Base-by-base conservation (phyloP, 345 rosid species). In the Kandelia obovata region DNA sequence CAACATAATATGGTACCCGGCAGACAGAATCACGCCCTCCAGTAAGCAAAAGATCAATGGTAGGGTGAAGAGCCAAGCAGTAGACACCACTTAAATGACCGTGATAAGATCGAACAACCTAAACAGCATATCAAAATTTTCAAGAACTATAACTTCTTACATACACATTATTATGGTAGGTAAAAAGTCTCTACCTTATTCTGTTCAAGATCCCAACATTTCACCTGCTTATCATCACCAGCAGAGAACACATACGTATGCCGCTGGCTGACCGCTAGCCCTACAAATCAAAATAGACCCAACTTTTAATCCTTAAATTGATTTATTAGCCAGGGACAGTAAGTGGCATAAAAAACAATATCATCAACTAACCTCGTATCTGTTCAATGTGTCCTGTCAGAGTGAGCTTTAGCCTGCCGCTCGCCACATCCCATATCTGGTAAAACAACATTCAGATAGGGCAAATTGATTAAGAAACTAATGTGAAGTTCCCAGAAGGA, bases 141-240 rank as follows among this genome's bases (percentile, higher is more conserved):
- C 71, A 58, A 61, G 30, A 66, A 21, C 1, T 56, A 55, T 51
- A 61, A 9, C 52, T 43, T 6, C 23, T 16, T 26, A 31, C 25
- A 51, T 31, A 11, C 21, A 28, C 47, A 16, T 28, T 16, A 4
- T 46, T 30, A 19, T 21, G 39, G 4, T 53, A 39, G 62, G 53
- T 49, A 26, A 51, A 51, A 56, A 69, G 46, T 68, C 51, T 79
- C 73, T 28, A 92, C 99, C 97, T 96, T 96, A 74, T 96, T 92
- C 79, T 96, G 99, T 73, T 96, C 99, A 81, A 96, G 99, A 71
- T 96, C 99, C 98, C 98, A 96, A 73, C 99, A 96, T 80, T 96
- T 96, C 69, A 96, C 99, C 86, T 89, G 98, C 62, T 96, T 96
- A 78, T 96, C 99, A 77, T 96, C 99, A 67, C 99, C 99, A 73